Evolutionary conservation across 179 eudicot genomes (phyloP), one percentile per base, ranked within the genome.

Genomic region (Corrigiola litoralis): DNA sequence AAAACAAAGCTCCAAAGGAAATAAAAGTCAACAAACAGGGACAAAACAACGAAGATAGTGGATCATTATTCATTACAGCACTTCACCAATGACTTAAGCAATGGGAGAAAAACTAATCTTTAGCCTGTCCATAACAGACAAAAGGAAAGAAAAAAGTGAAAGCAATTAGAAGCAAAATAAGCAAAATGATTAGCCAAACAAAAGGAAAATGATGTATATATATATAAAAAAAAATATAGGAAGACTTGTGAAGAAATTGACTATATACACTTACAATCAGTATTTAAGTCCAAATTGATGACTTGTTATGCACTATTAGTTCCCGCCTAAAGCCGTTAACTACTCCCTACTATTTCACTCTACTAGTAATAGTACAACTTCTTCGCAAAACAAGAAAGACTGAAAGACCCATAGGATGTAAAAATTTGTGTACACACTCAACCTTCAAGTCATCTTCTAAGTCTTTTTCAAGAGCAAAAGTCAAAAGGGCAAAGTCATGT

Each of bases 81-180:
- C 63, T 62, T 59, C 60, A 69, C 45, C 61, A 67, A 72, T 47
- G 69, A 64, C 56, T 31, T 34, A 61, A 44, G 62, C 40, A 40
- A 41, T 24, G 16, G 47, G 34, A 57, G 20, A 60, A 52, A 42
- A 45, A 28, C 54, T 24, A 63, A 55, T 47, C 20, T 58, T 38
- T 11, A 21, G 31, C 21, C 37, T 65, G 71, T 66, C 76, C 20
- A 23, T 58, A 36, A 65, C 61, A 58, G 54, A 72, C 61, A 46
- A 54, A 55, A 63, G 13, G 4, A 17, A 59, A 34, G n/a, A n/a
- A 48, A 48, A 48, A 48, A 50, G 33, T 34, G 58, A 23, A 48
- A 59, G 45, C 61, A 50, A 58, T 41, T n/a, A 52, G 28, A 16
- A 24, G 41, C 70, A 65, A 5, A 24, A 42, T 40, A 48, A 48